Evolutionary conservation across 352 stramenopile species (phyloP).

Genomic region (Pythium myriotylum): DNA sequence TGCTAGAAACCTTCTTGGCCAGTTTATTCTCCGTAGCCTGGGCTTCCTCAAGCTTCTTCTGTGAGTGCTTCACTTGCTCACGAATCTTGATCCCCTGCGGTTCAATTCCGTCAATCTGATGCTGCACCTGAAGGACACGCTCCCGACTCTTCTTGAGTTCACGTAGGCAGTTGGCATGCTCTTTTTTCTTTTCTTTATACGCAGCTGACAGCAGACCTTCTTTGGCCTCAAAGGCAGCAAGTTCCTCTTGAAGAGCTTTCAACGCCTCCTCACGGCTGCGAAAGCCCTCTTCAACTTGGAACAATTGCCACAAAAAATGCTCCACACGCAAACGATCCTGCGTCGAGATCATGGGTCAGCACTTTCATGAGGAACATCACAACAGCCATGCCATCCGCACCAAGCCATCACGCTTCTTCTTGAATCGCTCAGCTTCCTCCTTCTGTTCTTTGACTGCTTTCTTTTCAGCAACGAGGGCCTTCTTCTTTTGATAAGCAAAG

Average conservation of each 20-base stretch:
- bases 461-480: constrained; percentile 93
- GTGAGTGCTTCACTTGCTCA: constrained; percentile 86
- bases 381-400: constrained; percentile 20
- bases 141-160: constrained; percentile 67
- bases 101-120: constrained; percentile 84
- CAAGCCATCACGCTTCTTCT: constrained; percentile 66
- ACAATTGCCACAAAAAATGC: constrained; percentile 97
- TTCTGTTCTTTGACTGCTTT: constrained; percentile 95
- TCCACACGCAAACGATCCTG: constrained; percentile 84
- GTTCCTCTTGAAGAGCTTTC: constrained; percentile 48
- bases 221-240: constrained; percentile 43
- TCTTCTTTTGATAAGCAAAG: constrained; percentile 96
- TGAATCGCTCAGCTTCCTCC: constrained; percentile 89
- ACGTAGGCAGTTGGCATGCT: constrained; percentile 51
- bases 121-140: constrained; percentile 75
- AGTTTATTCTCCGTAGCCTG: constrained; percentile 49
- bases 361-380: background rate
- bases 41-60: constrained; percentile 69
- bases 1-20: constrained; percentile 81
- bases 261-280: constrained; percentile 82
- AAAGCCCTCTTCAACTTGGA: constrained; percentile 92
- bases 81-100: constrained; percentile 83
- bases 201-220: constrained; percentile 44
- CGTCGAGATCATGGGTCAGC: background rate
- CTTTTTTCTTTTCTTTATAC: constrained; percentile 81